Evolutionary conservation across 805 yeast genomes (phyloP).

Genomic region (Kazachstania africana): DNA sequence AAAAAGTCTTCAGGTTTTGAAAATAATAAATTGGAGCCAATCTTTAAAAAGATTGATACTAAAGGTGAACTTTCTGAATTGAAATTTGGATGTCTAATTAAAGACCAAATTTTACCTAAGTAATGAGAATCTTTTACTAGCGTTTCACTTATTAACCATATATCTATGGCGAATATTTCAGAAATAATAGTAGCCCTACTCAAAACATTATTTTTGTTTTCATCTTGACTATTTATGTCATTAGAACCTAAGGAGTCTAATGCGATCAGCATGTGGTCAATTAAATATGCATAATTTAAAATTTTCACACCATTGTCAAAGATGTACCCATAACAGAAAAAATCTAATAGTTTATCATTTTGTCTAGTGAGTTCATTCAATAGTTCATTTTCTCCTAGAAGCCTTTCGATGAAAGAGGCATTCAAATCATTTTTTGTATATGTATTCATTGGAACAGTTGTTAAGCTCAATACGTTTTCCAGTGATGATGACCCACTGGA

Average conservation of each 20-base stretch:
- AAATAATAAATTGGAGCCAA: constrained; percentile 74
- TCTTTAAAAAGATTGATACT: constrained; percentile 73
- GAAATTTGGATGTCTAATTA: constrained; percentile 42
- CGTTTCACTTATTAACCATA: constrained; percentile 83
- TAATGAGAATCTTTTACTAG: constrained; percentile 59
- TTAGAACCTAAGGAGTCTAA: constrained; percentile 2
- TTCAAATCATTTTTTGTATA: constrained; percentile 13
- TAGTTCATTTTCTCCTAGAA: constrained; percentile 31
- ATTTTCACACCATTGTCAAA: constrained; percentile 5
- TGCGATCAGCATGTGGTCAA: constrained; percentile 14
- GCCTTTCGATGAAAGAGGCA: constrained; percentile 26
- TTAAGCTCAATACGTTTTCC: background rate
- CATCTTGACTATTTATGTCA: constrained; percentile 1
- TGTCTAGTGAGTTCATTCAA: constrained; percentile 30
- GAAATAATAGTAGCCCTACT: constrained; percentile 31
- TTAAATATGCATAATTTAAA: constrained; percentile 16
- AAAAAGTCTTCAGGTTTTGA: constrained; percentile 41
- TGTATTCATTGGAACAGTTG: background rate
- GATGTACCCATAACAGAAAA: constrained; percentile 32
- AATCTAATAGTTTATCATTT: constrained; percentile 31
- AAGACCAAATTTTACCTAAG: constrained; percentile 62
- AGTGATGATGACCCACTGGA: too few relatives aligned
- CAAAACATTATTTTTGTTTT: constrained; percentile 1
- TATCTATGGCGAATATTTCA: constrained; percentile 80
- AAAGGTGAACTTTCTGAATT: constrained; percentile 57